These are phyloP conservation scores for Heliamphora pulchella DNA, from an alignment of 179 eudicot species.

Conservation along the genomic window DNA sequence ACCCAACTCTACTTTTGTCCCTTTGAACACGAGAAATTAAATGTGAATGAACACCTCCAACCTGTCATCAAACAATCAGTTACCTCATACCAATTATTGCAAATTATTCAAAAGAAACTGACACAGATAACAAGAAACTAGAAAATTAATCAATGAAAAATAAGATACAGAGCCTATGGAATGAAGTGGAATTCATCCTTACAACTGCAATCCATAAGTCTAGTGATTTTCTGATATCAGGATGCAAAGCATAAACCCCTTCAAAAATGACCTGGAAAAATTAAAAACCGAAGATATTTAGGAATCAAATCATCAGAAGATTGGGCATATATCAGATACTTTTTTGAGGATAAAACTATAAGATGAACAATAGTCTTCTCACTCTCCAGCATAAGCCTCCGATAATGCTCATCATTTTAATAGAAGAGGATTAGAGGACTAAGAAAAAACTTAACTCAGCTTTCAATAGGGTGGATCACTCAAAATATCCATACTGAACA, in stretches of 20 bases:
- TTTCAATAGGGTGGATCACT: background rate
- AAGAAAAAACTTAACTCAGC: slow-evolving; percentile 8
- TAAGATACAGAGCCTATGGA: background rate
- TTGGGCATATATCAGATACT: background rate
- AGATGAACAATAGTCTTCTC: background rate
- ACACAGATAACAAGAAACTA: background rate
- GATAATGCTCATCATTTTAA: slow-evolving; percentile 5
- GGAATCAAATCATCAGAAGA: background rate
- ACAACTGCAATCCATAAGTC: slow-evolving; percentile 99
- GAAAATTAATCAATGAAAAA: slow-evolving; percentile 7
- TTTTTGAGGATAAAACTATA: background rate
- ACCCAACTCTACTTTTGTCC: slow-evolving; percentile 83
- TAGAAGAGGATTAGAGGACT: slow-evolving; percentile 7
- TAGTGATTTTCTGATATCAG: slow-evolving; percentile 76
- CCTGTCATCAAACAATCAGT: slow-evolving; percentile 42
- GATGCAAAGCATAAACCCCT: slow-evolving; percentile 97
- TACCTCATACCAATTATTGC: slow-evolving; percentile 9
- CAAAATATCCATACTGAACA: background rate
- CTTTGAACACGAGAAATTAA: slow-evolving; percentile 94
- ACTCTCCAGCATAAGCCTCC: background rate
- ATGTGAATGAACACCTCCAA: slow-evolving; percentile 98
- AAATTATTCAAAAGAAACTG: slow-evolving; percentile 9
- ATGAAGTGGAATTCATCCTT: slow-evolving; percentile 31
- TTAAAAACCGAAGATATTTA: slow-evolving; percentile 12
- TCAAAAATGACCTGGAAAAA: slow-evolving; percentile 80